Conservation (phyloP, 2,329 filamentous ascomycete genomes). For the Diaporthe australafricana region DNA sequence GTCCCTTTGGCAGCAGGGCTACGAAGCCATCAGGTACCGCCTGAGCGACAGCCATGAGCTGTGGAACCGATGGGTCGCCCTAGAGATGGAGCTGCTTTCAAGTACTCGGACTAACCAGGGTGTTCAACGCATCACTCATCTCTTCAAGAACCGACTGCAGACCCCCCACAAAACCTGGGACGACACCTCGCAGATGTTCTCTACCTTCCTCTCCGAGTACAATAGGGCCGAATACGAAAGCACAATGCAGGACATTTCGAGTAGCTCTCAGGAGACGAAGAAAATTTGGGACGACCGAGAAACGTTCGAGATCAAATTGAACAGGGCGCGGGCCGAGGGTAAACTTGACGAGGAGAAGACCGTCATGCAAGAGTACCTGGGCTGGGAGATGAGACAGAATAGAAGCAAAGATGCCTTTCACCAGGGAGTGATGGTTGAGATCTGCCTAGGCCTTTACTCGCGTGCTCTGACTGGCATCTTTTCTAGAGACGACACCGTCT, state of each 20-base stretch:
- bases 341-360: conserved; percentile 66
- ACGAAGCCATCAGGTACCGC: conserved; percentile 78
- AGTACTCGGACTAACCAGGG: conserved; percentile 65
- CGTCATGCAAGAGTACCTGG: conserved; percentile 76
- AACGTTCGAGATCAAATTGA: conserved; percentile 74
- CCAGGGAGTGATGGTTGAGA: conserved; percentile 57
- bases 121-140: conserved; percentile 73
- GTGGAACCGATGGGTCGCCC: conserved; percentile 82
- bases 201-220: conserved; percentile 78
- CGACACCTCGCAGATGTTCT: conserved; percentile 79
- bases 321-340: conserved; percentile 65
- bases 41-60: conserved; percentile 81
- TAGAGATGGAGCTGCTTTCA: conserved; percentile 76
- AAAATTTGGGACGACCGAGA: conserved; percentile 73
- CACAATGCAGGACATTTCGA: conserved; percentile 76
- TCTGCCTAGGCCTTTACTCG: conserved; percentile 78
- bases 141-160: conserved; percentile 77
- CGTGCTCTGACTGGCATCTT: conserved; percentile 79
- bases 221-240: conserved; percentile 78
- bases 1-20: conserved; percentile 77
- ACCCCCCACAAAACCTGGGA: conserved; percentile 82
- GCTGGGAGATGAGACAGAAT: conserved; percentile 81
- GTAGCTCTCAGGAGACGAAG: conserved; percentile 73
- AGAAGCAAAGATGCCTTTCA: conserved; percentile 63
- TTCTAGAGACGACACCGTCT: conserved; percentile 78